Conservation (phyloP, 345 rosid genomes). For the Excoecaria cochinchinensis region DNA sequence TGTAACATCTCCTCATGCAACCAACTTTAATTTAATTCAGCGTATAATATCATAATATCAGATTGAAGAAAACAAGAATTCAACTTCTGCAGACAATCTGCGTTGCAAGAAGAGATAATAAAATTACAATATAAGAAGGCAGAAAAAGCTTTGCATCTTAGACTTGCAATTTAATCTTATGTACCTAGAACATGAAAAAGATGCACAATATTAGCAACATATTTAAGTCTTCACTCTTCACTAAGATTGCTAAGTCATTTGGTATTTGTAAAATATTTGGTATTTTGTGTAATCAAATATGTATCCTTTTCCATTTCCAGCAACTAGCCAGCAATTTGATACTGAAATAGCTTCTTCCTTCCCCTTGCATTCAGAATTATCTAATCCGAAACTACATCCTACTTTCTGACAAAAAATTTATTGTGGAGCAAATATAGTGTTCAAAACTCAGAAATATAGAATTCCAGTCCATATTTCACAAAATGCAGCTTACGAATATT, state of each 20-base stretch:
- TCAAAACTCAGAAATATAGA: not conserved
- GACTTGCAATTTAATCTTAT: not conserved
- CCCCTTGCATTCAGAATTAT: not conserved
- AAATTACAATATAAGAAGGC: not conserved
- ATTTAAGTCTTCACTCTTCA: not conserved
- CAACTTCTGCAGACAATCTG: not conserved
- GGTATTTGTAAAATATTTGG: not conserved
- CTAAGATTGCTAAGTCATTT: not conserved
- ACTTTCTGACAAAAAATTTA: not conserved
- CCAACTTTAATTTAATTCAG: slow-evolving; percentile 1
- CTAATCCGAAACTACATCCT: not conserved
- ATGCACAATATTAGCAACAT: not conserved
- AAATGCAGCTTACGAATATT: not conserved
- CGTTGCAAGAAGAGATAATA: not conserved
- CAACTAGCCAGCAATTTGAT: not conserved
- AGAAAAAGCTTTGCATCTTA: slow-evolving; percentile 1
- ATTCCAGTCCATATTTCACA: not conserved
- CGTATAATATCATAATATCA: slow-evolving; percentile 6
- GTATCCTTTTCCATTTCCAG: not conserved
- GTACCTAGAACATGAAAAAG: not conserved
- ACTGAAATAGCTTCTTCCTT: not conserved
- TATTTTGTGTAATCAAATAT: not conserved
- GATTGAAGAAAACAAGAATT: not conserved
- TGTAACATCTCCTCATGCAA: slow-evolving; percentile 5
- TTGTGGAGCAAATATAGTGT: not conserved